phyloP scores from a whole-genome alignment of 345 rosid genomes.

The Aurinia saxatilis region DNA sequence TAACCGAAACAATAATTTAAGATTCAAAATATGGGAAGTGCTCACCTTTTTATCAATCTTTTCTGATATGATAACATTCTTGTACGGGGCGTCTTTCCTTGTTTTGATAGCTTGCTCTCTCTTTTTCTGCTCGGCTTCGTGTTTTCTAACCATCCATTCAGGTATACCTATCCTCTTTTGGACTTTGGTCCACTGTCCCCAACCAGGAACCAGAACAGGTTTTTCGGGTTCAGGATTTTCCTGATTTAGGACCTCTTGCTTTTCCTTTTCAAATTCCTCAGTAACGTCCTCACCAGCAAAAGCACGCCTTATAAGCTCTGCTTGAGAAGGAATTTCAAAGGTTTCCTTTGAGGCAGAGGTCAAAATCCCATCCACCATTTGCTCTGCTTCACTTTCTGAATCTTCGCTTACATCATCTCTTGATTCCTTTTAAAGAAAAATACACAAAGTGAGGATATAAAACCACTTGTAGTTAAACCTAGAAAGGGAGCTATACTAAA shows the following conservation, averaged over 20 bases:
- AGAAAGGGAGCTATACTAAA: not conserved
- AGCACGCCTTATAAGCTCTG: slow-evolving; percentile 71
- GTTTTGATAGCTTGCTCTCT: slow-evolving; percentile 66
- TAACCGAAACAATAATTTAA: not conserved
- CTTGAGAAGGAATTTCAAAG: slow-evolving; percentile 82
- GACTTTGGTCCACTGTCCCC: slow-evolving; percentile 86
- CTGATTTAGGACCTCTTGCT: slow-evolving; percentile 52
- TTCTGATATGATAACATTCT: slow-evolving; percentile 76
- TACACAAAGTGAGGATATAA: not conserved
- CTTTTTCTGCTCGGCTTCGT: slow-evolving; percentile 58
- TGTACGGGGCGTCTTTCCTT: slow-evolving; percentile 78
- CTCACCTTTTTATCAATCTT: slow-evolving; percentile 79
- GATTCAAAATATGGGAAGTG: not conserved
- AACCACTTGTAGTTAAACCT: not conserved
- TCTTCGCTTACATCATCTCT: slow-evolving; percentile 48
- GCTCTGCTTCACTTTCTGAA: slow-evolving; percentile 48
- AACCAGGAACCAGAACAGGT: slow-evolving; percentile 72
- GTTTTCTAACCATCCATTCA: slow-evolving; percentile 70
- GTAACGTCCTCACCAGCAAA: slow-evolving; percentile 93
- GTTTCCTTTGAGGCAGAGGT: slow-evolving; percentile 43
- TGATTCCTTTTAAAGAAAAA: slow-evolving; percentile 30
- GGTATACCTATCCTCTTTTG: slow-evolving; percentile 79
- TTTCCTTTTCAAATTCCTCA: slow-evolving; percentile 72
- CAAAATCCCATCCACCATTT: slow-evolving; percentile 75
- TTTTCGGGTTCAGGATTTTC: slow-evolving; percentile 85